phyloP scores from a whole-genome alignment of 2,329 filamentous ascomycete genomes.

The Xenoacremonium recifei region DNA sequence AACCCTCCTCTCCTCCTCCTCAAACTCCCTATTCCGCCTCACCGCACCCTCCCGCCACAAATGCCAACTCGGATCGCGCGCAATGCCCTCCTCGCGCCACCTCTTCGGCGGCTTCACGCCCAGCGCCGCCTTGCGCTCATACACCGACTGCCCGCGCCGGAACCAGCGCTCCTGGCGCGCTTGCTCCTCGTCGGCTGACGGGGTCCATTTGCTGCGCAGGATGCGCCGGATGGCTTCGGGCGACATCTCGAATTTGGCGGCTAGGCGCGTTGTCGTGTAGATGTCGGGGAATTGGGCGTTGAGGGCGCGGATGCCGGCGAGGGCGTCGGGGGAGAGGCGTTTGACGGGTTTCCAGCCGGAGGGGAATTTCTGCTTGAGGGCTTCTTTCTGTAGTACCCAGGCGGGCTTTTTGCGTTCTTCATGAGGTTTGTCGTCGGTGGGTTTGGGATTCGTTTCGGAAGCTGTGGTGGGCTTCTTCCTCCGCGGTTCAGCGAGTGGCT shows the following conservation, averaged over 20 bases:
- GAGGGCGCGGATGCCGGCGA: conserved; percentile 84
- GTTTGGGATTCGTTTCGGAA: neutral
- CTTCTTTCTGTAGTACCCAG: conserved; percentile 78
- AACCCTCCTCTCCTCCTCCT: conserved; percentile 27
- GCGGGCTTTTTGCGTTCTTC: conserved; percentile 23
- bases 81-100: conserved; percentile 58
- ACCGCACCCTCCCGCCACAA: conserved; percentile 28
- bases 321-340: conserved; percentile 84
- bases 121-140: conserved; percentile 57
- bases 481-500: too few species aligned
- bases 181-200: conserved; percentile 56
- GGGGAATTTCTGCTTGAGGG: conserved; percentile 74
- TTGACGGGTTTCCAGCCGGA: conserved; percentile 82
- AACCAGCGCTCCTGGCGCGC: conserved; percentile 61
- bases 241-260: conserved; percentile 80
- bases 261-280: conserved; percentile 73
- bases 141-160: conserved; percentile 58
- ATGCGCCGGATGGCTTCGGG: conserved; percentile 86
- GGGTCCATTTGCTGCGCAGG: conserved; percentile 73
- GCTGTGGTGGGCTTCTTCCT: too few species aligned
- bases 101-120: conserved; percentile 60
- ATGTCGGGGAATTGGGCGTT: conserved; percentile 73
- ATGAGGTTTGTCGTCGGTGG: neutral
- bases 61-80: conserved; percentile 43
- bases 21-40: conserved; percentile 27